Percentiles rank a stretch among this genome's conserved stretches.
phyloP scores from a whole-genome alignment of 768 basidiomycete genomes.

The Rubroboletus pulcherrimus region DNA sequence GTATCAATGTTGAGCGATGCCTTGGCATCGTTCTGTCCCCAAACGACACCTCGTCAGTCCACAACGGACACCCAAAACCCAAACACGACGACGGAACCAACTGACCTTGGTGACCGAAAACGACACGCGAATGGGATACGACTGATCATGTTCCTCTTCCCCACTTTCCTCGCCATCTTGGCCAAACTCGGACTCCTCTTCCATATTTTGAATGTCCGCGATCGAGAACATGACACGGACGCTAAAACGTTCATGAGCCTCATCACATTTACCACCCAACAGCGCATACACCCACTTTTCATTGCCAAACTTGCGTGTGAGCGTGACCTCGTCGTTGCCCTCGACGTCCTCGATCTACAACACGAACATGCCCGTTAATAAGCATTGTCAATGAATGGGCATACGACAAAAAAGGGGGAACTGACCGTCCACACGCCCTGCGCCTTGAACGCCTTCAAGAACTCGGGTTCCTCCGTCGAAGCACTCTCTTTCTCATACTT shows the following conservation, averaged over 20 bases:
- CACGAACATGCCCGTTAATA: background rate
- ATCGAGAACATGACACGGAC: constrained; percentile 92
- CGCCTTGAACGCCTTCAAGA: constrained; percentile 68
- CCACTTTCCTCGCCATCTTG: constrained; percentile 37
- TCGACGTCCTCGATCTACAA: constrained; percentile 62
- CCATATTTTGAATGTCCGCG: constrained; percentile 66
- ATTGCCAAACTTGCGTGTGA: constrained; percentile 85
- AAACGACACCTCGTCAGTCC: background rate
- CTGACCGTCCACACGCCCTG: constrained; percentile 76
- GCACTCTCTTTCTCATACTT: constrained; percentile 74
- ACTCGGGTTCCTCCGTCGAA: constrained; percentile 56
- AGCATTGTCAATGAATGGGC: background rate
- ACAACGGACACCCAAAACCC: background rate
- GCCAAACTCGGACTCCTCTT: constrained; percentile 38
- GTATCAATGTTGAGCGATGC: constrained; percentile 80
- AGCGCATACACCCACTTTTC: constrained; percentile 62
- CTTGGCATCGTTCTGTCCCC: constrained; percentile 40
- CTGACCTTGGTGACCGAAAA: constrained; percentile 82
- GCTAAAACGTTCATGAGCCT: constrained; percentile 36
- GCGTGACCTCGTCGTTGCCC: constrained; percentile 77
- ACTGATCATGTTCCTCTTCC: constrained; percentile 30
- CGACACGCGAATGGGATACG: constrained; percentile 74
- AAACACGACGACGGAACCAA: background rate
- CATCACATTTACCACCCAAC: background rate
- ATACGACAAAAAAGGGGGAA: background rate